Evolutionary conservation across 2,329 filamentous ascomycete species (phyloP).

Genomic region (Metarhizium guizhouense): DNA sequence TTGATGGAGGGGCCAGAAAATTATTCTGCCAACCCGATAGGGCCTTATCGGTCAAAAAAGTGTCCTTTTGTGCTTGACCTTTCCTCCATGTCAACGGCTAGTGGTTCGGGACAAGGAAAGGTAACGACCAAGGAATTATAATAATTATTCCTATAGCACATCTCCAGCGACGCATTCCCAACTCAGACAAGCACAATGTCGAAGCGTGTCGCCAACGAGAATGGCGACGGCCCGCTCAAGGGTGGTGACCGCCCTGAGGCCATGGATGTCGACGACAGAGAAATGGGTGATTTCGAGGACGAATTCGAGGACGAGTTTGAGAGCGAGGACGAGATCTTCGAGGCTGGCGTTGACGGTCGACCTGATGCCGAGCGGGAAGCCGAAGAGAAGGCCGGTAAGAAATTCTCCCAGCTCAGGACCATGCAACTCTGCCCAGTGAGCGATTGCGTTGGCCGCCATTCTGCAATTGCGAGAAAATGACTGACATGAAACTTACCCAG

Average conservation of each 20-base stretch:
- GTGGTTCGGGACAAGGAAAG: background rate
- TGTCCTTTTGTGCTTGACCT: background rate
- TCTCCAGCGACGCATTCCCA: background rate
- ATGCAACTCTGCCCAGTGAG: background rate
- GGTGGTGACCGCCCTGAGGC: constrained; percentile 51
- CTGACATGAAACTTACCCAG: constrained; percentile 1
- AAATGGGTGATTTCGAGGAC: constrained; percentile 82
- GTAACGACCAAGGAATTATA: background rate
- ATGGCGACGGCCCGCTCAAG: constrained; percentile 44
- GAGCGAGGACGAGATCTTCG: constrained; percentile 81
- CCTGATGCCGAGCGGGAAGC: constrained; percentile 89
- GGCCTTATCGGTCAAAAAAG: background rate
- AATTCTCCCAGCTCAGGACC: background rate
- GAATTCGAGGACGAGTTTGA: constrained; percentile 91
- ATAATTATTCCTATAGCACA: background rate
- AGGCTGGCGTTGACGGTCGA: constrained; percentile 86
- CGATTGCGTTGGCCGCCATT: background rate
- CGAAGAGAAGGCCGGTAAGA: constrained; percentile 63
- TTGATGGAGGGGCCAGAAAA: constrained; percentile 8
- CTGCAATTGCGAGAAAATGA: background rate
- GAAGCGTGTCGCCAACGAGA: constrained; percentile 45
- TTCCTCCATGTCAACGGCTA: background rate
- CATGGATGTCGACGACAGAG: constrained; percentile 56
- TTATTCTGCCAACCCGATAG: constrained; percentile 1
- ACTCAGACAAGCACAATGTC: constrained; percentile 36